Evolutionary conservation across 495 filamentous ascomycete species (phyloP), one percentile per base, ranked within the genome.

Genomic region (Physcia stellaris): DNA sequence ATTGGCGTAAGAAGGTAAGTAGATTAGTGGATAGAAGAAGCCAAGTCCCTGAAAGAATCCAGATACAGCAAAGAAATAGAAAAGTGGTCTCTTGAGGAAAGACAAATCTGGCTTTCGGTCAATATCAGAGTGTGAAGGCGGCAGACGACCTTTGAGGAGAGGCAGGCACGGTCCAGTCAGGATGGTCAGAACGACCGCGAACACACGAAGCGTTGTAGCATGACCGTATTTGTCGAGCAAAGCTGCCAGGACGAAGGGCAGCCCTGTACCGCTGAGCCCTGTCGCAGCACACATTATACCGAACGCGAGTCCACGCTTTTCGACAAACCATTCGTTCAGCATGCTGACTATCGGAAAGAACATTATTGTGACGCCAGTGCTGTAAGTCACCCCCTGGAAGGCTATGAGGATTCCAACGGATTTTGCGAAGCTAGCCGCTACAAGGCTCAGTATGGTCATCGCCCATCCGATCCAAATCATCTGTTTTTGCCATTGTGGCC

Each of bases 281-380:
- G 47, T 46, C 7, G 57, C 59, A 19, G 48, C 56, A 26, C 52
- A 58, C 19, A 64, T 42, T 23, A 66, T 36, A 1, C 62, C 62
- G 45, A 57, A 63, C n/a, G 62, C 62, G 32, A 64, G 48, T 1
- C 61, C 62, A n/a, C 58, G 50, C 12, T 51, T 50, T 35, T 42
- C 34, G 16, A 54, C 46, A 37, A 53, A 65, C 42, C 47, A 65
- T 32, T 59, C 58, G 32, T 61, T 59, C 19, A 63, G 33, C 43
- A 61, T 54, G 22, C 47, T 50, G 20, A 24, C 5, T 6, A 33
- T 5, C 7, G 31, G 31, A 6, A 7, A 6, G 31, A 15, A 33
- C 5, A 33, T 6, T 6, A 33, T 5, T 6, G 31, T 15, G 5
- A 5, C 13, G 5, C 31, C 31, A 5, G 19, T 5, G 13, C 6